A percentile compares a stretch with the other conserved stretches of the same genome.
Conservation (phyloP, 2,329 filamentous ascomycete genomes). For the Keithomyces neogunnii region DNA sequence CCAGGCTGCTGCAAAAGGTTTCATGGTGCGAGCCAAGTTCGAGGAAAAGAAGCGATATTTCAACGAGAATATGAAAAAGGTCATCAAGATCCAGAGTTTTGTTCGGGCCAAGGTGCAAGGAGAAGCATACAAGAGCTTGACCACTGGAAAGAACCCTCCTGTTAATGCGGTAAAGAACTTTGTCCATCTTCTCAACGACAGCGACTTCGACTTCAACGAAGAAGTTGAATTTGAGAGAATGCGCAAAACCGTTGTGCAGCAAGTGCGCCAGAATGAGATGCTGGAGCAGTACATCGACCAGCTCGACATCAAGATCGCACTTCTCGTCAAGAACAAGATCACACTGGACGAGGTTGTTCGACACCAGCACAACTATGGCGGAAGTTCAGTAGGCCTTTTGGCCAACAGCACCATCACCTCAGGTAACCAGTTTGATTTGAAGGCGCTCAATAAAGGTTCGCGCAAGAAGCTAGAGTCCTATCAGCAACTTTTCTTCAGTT, state of each 20-base stretch:
- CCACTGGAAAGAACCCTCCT: conserved; percentile 90
- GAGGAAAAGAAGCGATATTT: conserved; percentile 82
- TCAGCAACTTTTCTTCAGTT: conserved; percentile 93
- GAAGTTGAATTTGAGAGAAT: conserved; percentile 94
- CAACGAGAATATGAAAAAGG: conserved; percentile 96
- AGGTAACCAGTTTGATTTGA: conserved; percentile 88
- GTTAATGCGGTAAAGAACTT: conserved; percentile 97
- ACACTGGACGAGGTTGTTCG: conserved; percentile 95
- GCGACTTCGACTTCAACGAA: conserved; percentile 97
- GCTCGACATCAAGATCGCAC: conserved; percentile 95
- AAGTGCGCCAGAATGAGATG: conserved; percentile 94
- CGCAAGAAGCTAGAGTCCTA: conserved; percentile 93
- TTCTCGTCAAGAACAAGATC: conserved; percentile 99
- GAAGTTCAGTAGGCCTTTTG: conserved; percentile 74
- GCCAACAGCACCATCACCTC: conserved; percentile 84
- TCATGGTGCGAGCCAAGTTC: conserved; percentile 65
- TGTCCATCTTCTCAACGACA: conserved; percentile 94
- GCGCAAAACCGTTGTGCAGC: conserved; percentile 92
- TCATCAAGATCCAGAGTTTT: conserved; percentile 97
- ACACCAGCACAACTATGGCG: conserved; percentile 93
- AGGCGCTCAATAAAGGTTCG: conserved; percentile 94
- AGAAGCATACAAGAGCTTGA: conserved; percentile 95
- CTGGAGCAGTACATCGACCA: conserved; percentile 98
- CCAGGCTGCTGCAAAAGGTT: conserved; percentile 66
- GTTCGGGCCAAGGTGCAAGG: conserved; percentile 91